Conservation (phyloP, 805 yeast species). For the Lipomyces spencermartinsiae region DNA sequence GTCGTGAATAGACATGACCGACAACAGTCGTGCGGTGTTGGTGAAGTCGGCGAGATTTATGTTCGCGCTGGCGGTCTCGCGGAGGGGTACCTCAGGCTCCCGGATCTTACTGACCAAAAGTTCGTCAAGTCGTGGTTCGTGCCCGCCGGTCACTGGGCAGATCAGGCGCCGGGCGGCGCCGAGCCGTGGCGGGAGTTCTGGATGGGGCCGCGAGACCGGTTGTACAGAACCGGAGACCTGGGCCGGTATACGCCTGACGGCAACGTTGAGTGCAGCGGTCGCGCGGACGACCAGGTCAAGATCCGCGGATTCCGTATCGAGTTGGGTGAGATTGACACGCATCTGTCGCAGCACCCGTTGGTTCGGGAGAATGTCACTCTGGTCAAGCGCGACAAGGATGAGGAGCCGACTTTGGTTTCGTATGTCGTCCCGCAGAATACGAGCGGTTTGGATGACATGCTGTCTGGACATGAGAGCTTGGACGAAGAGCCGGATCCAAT, state of each 20-base stretch:
- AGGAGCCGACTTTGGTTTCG: slow-evolving; percentile 89
- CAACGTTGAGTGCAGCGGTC: slow-evolving; percentile 95
- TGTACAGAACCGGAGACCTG: slow-evolving; percentile 96
- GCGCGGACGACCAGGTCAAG: slow-evolving; percentile 99
- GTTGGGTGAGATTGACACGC: slow-evolving; percentile 97
- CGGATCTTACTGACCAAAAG: slow-evolving; percentile 85
- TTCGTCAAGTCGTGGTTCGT: slow-evolving; percentile 93
- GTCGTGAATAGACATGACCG: slow-evolving; percentile 91
- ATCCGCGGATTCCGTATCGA: slow-evolving; percentile 99
- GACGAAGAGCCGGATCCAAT: slow-evolving; percentile 60
- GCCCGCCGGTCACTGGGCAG: slow-evolving; percentile 47
- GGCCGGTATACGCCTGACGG: slow-evolving; percentile 98
- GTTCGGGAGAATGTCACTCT: slow-evolving; percentile 93
- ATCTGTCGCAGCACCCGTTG: slow-evolving; percentile 88
- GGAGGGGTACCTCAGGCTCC: slow-evolving; percentile 92
- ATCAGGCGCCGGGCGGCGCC: slow-evolving; percentile 62
- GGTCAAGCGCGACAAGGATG: slow-evolving; percentile 89
- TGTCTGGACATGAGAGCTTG: slow-evolving; percentile 48
- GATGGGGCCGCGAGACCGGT: slow-evolving; percentile 94
- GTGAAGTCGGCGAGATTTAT: slow-evolving; percentile 98
- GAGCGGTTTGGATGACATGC: slow-evolving; percentile 51
- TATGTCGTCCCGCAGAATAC: slow-evolving; percentile 79
- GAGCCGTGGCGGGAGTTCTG: slow-evolving; percentile 77
- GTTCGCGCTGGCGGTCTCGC: slow-evolving; percentile 98
- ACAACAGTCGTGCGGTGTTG: slow-evolving; percentile 93